A percentile compares a stretch with the other conserved stretches of the same genome.
Conservation (phyloP, 768 basidiomycete genomes). For the Ramaria sp. region DNA sequence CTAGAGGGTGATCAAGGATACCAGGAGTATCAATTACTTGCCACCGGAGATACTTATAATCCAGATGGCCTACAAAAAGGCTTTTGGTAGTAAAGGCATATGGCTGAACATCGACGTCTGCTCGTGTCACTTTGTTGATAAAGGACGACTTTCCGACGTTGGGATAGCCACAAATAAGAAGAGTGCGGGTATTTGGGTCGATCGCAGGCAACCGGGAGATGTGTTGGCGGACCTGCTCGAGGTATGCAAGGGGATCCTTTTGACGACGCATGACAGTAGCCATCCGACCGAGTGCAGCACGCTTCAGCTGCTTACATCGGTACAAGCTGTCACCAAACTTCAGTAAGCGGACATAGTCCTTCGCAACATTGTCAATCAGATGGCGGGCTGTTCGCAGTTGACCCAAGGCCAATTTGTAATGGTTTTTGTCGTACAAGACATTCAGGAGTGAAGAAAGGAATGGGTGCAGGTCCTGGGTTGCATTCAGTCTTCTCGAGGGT, state of each 20-base stretch:
- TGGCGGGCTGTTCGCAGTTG: slow-evolving; percentile 93
- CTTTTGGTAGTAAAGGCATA: slow-evolving; percentile 99
- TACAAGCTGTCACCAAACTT: slow-evolving; percentile 98
- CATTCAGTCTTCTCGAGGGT: neutral
- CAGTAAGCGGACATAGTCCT: slow-evolving; percentile 92
- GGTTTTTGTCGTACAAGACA: slow-evolving; percentile 99
- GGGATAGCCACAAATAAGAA: slow-evolving; percentile 97
- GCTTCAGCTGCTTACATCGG: slow-evolving; percentile 97
- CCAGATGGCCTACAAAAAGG: slow-evolving; percentile 95
- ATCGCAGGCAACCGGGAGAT: slow-evolving; percentile 97
- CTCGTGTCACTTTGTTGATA: slow-evolving; percentile 98
- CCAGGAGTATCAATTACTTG: slow-evolving; percentile 99
- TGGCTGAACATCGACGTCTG: slow-evolving; percentile 98
- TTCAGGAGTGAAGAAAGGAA: slow-evolving; percentile 95
- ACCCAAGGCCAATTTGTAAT: slow-evolving; percentile 97
- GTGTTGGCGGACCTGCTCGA: slow-evolving; percentile 98
- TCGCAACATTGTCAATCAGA: slow-evolving; percentile 93
- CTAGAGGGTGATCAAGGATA: slow-evolving; percentile 92
- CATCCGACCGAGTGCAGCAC: slow-evolving; percentile 97
- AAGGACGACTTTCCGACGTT: slow-evolving; percentile 99
- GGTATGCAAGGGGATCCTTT: slow-evolving; percentile 96
- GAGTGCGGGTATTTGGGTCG: slow-evolving; percentile 95
- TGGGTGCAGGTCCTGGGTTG: slow-evolving; percentile 74
- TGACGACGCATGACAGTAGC: slow-evolving; percentile 97
- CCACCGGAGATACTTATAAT: slow-evolving; percentile 99